Conservation (phyloP, 371 early-diverging fungal species). For the Mucor circinelloides region DNA sequence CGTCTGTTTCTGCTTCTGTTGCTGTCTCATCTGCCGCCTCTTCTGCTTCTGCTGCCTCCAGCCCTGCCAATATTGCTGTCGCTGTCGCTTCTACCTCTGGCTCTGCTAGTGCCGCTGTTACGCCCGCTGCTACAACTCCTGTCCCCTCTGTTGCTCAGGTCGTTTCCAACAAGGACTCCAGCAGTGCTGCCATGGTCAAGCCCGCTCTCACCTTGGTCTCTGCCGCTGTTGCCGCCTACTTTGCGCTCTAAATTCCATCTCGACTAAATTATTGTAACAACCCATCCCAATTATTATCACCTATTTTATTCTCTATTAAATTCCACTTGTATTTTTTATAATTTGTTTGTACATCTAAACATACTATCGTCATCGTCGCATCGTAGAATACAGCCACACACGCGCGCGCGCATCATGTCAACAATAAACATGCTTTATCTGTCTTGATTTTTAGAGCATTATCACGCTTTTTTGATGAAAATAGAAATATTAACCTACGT, state of each 20-base stretch:
- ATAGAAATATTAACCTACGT: neutral
- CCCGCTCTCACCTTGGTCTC: conserved; percentile 22
- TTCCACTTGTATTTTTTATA: neutral
- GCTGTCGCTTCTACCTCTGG: conserved; percentile 2
- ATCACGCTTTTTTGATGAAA: neutral
- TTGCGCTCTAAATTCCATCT: conserved; percentile 6
- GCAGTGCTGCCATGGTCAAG: conserved; percentile 12
- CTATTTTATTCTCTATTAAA: neutral
- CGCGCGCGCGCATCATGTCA: neutral
- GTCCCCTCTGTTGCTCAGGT: conserved; percentile 10
- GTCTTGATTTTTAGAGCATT: neutral
- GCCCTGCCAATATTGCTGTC: neutral
- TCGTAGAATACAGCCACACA: neutral
- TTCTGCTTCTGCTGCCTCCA: neutral
- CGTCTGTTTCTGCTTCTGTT: conserved; percentile 1
- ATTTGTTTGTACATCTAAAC: neutral
- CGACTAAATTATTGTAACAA: neutral
- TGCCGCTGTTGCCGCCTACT: conserved; percentile 19
- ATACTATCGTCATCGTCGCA: neutral
- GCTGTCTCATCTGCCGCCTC: neutral
- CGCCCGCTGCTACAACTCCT: neutral
- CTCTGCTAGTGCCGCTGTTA: neutral
- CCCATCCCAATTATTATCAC: neutral
- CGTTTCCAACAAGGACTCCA: neutral
- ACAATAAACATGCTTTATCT: neutral